Percentiles rank a stretch among this genome's conserved stretches.
Evolutionary conservation across 164 flowering plant genomes (phyloP).

Genomic region (Vitis cinerea): DNA sequence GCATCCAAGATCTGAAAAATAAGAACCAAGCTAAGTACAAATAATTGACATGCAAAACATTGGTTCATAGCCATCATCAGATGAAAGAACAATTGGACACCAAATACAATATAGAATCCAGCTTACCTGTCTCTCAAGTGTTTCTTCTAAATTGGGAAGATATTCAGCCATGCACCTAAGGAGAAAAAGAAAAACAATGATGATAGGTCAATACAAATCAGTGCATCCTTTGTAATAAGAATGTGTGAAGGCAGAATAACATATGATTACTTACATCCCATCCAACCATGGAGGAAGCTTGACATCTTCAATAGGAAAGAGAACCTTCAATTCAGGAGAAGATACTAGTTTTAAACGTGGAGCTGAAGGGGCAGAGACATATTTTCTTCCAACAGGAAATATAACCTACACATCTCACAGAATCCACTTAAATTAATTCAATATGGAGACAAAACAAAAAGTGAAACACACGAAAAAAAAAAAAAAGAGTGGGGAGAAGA

Average conservation of each 20-base stretch:
- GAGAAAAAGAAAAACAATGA: conserved; percentile 9
- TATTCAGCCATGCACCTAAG: conserved; percentile 97
- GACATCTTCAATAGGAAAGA: conserved; percentile 81
- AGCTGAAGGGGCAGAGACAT: conserved; percentile 47
- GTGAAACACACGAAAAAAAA: not conserved
- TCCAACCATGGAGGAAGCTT: conserved; percentile 89
- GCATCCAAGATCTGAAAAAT: conserved; percentile 57
- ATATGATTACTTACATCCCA: conserved; percentile 68
- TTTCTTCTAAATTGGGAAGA: conserved; percentile 78
- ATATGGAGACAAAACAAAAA: not conserved
- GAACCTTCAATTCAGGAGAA: conserved; percentile 64
- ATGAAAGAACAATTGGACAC: not conserved
- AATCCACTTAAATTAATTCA: conserved; percentile 2
- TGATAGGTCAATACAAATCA: not conserved
- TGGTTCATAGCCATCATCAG: conserved; percentile 5
- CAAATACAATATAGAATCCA: not conserved
- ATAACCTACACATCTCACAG: conserved; percentile 49
- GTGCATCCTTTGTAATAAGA: not conserved
- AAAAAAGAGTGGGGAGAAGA: not conserved
- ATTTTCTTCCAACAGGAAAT: conserved; percentile 64
- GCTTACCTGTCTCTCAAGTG: conserved; percentile 68
- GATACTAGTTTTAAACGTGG: conserved; percentile 83
- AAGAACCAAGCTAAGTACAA: not conserved
- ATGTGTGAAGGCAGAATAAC: conserved; percentile 6
- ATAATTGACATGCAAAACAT: not conserved